Evolutionary conservation across 768 basidiomycete species (phyloP).

Genomic region (Leccinum boreale): DNA sequence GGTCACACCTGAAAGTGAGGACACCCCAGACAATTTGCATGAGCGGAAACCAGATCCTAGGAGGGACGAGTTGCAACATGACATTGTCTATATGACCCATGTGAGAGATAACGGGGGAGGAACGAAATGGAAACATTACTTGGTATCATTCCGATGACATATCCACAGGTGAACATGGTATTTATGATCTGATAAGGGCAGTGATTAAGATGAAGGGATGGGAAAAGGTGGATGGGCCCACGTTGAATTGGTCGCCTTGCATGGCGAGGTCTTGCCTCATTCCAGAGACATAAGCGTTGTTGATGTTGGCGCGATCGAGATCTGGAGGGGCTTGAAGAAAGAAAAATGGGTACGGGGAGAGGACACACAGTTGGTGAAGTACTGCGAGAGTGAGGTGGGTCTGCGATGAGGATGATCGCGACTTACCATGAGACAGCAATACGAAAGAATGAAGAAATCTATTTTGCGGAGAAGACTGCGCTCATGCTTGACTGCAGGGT

Average conservation of each 20-base stretch:
- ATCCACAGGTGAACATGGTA: constrained; percentile 71
- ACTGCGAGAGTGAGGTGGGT: constrained; percentile 33
- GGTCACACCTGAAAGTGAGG: constrained; percentile 56
- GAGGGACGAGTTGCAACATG: constrained; percentile 59
- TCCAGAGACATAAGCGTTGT: constrained; percentile 76
- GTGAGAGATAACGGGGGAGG: not conserved
- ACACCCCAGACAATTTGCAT: constrained; percentile 67
- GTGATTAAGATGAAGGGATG: not conserved
- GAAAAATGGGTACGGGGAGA: not conserved
- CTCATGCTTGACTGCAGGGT: constrained; percentile 33
- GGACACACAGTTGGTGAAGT: constrained; percentile 61
- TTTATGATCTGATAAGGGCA: constrained; percentile 49
- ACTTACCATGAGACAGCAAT: constrained; percentile 64
- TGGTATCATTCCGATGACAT: constrained; percentile 72
- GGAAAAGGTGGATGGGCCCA: constrained; percentile 18
- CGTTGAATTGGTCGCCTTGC: constrained; percentile 62
- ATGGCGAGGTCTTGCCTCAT: constrained; percentile 72
- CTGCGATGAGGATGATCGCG: constrained; percentile 1
- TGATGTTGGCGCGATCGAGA: constrained; percentile 64
- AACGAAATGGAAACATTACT: constrained; percentile 34
- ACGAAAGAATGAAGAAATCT: constrained; percentile 68
- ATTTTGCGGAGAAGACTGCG: constrained; percentile 53
- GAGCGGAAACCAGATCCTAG: constrained; percentile 62
- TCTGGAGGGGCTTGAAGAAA: constrained; percentile 34
- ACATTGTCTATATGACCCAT: constrained; percentile 49